Conservation (phyloP, 495 filamentous ascomycete genomes). For the Xylaria venustula region DNA sequence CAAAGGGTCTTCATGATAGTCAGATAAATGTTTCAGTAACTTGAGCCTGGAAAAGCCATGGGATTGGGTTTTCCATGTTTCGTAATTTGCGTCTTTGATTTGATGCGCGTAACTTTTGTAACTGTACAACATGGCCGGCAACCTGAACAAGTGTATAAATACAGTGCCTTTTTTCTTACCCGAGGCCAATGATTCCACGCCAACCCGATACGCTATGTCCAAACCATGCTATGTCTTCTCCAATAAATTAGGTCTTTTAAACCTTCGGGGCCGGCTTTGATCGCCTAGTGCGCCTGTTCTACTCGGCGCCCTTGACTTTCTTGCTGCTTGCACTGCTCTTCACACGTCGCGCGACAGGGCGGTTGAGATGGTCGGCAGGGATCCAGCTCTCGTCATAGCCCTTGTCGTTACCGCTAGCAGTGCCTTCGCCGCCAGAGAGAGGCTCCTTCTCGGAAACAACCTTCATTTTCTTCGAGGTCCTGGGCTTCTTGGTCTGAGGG, state of each 20-base stretch:
- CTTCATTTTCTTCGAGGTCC: conserved; percentile 57
- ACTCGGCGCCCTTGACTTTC: conserved; percentile 41
- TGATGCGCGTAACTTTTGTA: conserved; percentile 3
- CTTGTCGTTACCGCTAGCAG: conserved; percentile 57
- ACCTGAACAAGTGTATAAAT: neutral
- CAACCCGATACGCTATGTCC: conserved; percentile 1
- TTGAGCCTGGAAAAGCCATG: no score
- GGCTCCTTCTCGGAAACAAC: conserved; percentile 58
- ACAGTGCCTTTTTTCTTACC: neutral
- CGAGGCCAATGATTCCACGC: neutral
- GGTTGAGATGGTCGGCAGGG: conserved; percentile 84
- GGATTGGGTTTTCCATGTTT: no score
- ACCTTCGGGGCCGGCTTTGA: neutral
- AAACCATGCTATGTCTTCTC: conserved; percentile 7
- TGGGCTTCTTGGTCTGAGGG: conserved; percentile 80
- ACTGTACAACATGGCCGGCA: conserved; percentile 11
- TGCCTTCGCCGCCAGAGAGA: conserved; percentile 69
- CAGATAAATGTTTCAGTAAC: no score
- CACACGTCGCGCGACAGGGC: conserved; percentile 75
- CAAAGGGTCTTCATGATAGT: no score
- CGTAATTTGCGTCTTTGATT: no score
- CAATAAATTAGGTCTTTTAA: neutral
- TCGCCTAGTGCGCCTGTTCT: conserved; percentile 4
- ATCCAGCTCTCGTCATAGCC: conserved; percentile 97
- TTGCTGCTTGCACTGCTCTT: conserved; percentile 67